Base-by-base conservation (phyloP, 1,284 basidiomycete genomes). In the Cutaneotrichosporon sp. region DNA sequence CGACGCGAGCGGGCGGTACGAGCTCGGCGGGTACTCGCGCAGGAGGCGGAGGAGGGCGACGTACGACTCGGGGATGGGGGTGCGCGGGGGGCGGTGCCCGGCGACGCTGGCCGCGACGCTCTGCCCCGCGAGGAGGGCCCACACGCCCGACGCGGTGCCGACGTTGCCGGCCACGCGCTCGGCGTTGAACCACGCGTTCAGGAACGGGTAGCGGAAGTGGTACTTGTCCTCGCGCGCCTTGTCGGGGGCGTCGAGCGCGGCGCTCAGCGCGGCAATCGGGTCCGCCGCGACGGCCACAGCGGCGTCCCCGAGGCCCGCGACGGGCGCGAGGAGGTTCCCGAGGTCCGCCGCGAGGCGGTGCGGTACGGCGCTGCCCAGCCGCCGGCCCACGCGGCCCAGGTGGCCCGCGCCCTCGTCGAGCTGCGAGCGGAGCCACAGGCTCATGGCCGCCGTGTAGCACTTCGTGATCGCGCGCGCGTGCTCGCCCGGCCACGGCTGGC, bases 111-210 rank as follows among this genome's bases (percentile, higher is more conserved):
- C 38, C 29, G 51, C 57, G 18, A 58, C 22, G n/a, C 27, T 45
- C 14, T 33, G 31, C 8, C 57, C 49, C 4, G 50, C 11, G 20
- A 58, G 31, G 20, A 34, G 18, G 14, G 45, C 25, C 57, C 57
- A 58, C 4, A 58, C 57, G n/a, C 16, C 11, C 27, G 51, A 38
- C 13, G 51, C 50, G 11, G 42, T 43, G 4, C n/a, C 13, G 29
- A 33, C n/a, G 49, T 58, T 58, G 38, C 43, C 27, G n/a, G 57
- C 57, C 22, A 53, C 43, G 38, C 57, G 57, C 50, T 58, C 57
- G 18, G 57, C 57, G 16, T 58, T 58, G 27, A 58, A 34, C 57
- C 57, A 58, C 18, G 50, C 27, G 42, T 29, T 46, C 20, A 58
- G 43, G 50, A 58, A 58, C 7, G 36, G 22, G 14, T 22, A 10